Conservation (phyloP, 208 protist genomes). For the Trypanosoma mega region DNA sequence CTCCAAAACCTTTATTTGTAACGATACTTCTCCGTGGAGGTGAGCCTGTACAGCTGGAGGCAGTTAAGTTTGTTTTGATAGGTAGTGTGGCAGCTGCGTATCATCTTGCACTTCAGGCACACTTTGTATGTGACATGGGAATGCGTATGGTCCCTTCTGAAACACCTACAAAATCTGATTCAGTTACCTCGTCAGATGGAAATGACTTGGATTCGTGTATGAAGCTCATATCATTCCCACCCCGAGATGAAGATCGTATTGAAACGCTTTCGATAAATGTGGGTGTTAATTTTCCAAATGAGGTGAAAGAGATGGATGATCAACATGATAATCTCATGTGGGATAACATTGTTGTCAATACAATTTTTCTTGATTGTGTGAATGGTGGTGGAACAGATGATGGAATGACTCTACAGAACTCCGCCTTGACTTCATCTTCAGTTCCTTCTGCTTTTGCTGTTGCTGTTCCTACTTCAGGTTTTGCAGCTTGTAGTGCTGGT, state of each 20-base stretch:
- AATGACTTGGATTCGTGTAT: conserved; percentile 14
- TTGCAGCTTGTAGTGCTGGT: neutral
- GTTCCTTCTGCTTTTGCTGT: no score
- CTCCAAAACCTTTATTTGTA: conserved; percentile 23
- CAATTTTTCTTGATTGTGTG: conserved; percentile 24
- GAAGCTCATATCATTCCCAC: conserved; percentile 5
- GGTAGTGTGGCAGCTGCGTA: conserved; percentile 17
- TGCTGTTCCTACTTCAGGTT: neutral
- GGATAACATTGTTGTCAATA: conserved; percentile 30
- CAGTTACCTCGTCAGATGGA: neutral
- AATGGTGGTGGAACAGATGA: neutral
- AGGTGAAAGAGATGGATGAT: conserved; percentile 11
- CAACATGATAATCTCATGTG: conserved; percentile 22
- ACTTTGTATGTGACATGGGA: conserved; percentile 26
- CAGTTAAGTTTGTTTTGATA: conserved; percentile 19
- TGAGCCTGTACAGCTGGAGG: conserved; percentile 6
- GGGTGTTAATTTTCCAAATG: conserved; percentile 23
- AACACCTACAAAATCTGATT: neutral
- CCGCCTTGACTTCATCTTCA: no score
- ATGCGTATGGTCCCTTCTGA: neutral
- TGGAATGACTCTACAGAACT: no score
- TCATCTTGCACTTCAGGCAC: conserved; percentile 29
- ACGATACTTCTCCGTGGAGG: conserved; percentile 26
- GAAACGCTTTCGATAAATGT: conserved; percentile 35
- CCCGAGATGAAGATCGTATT: conserved; percentile 3